Evolutionary conservation across 2,329 filamentous ascomycete genomes (phyloP), one percentile per base, ranked within the genome.

Genomic region (Pseudogymnoascus sp.): DNA sequence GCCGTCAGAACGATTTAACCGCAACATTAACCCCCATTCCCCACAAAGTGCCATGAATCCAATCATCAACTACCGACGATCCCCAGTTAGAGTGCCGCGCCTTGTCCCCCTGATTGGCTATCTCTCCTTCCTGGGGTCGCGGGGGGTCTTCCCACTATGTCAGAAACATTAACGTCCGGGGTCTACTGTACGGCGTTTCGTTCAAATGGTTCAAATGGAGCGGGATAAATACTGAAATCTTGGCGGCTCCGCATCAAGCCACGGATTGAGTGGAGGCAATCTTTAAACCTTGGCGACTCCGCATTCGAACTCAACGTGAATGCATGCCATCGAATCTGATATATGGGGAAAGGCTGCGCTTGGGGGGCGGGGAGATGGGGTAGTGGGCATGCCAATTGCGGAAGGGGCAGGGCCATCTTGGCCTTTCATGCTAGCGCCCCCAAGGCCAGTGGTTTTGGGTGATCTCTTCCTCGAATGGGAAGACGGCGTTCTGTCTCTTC

Each of bases 11-110:
- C 51, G 16, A 34, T 57, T 57, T 57, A 57, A 26, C 51, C 26
- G 26, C 51, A 57, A 57, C 12, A 57, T 47, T 34, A 34, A 16
- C n/a, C 10, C 47, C 51, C 29, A 34, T 57, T 18, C 29, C 29
- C 51, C 51, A 18, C 47, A 54, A 54, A 54, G 26, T 54, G 47
- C 47, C 47, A 57, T 34, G n/a, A 57, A 57, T 57, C 51, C 51
- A 57, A 57, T 57, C 51, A 57, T 26, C 51, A 57, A 57, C 26
- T 57, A 57, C 51, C 51, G 51, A 18, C 51, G 51, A 57, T 57
- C 51, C 26, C 51, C 29, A 57, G 51, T 34, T 57, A 57, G 51
- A 57, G 51, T 57, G 51, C 29, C 29, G 51, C 26, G 51, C 51
- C 51, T 18, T 47, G 42, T 12, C 29, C 51, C 47, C 26, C n/a